Evolutionary conservation across 805 yeast genomes (phyloP).

Genomic region (Saturnispora zaruensis): DNA sequence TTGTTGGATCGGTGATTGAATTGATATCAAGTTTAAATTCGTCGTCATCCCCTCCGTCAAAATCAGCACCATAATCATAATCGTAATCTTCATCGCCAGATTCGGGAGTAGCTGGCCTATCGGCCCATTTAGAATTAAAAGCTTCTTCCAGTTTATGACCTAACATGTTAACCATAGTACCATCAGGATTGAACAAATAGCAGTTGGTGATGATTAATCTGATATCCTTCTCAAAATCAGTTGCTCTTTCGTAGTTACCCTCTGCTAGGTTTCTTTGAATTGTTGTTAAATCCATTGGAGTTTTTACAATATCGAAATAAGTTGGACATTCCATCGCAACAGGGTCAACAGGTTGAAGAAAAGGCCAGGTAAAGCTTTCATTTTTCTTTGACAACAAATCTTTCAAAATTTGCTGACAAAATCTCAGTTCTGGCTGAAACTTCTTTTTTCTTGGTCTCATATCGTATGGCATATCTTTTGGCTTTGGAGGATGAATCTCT

Average conservation of each 20-base stretch:
- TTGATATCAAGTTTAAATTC: conserved; percentile 51
- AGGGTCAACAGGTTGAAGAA: conserved; percentile 89
- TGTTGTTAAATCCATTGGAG: conserved; percentile 93
- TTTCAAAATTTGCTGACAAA: conserved; percentile 71
- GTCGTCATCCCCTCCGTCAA: conserved; percentile 32
- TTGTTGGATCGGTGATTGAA: conserved; percentile 81
- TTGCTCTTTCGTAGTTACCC: conserved; percentile 83
- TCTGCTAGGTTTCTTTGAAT: conserved; percentile 71
- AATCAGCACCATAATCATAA: conserved; percentile 25
- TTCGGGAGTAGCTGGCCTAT: conserved; percentile 61
- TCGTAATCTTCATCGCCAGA: conserved; percentile 38
- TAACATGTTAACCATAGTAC: conserved; percentile 93
- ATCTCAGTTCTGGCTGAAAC: conserved; percentile 80
- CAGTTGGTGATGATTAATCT: conserved; percentile 82
- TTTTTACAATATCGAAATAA: conserved; percentile 75
- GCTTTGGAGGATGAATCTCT: conserved; percentile 92
- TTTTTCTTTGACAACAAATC: conserved; percentile 80
- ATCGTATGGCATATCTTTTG: conserved; percentile 88
- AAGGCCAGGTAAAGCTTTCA: conserved; percentile 80
- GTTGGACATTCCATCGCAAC: conserved; percentile 89
- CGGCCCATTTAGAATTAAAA: conserved; percentile 82
- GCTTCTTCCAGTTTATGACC: conserved; percentile 85
- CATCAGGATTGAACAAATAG: conserved; percentile 88
- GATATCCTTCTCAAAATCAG: conserved; percentile 77
- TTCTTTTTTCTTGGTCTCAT: conserved; percentile 87